Base-by-base conservation (phyloP, 1,284 basidiomycete genomes). In the Anthracocystis setariae region DNA sequence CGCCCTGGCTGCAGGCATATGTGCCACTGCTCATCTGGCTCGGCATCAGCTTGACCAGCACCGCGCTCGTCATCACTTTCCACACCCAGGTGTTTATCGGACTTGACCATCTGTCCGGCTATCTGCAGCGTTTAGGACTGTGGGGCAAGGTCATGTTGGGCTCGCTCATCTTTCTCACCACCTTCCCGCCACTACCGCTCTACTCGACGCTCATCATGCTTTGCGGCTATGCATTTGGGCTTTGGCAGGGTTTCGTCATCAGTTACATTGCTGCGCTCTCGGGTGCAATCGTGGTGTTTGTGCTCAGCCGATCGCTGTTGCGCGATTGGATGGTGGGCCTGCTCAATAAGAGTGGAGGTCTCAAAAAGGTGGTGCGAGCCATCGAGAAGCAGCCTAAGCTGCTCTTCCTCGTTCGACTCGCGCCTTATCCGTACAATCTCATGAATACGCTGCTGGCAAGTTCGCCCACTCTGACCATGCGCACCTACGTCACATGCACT, bases 391-490 rank as follows among this genome's bases (percentile, higher is more conserved):
- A 89, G 51, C 92, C 92, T 1, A 89, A 88, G 78, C 86, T 93
- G 8, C 88, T 93, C 47, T 92, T 93, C 85, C 88, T 93, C 68
- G 90, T 93, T 74, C 90, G 92, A 52, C 86, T 93, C 47, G 92
- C 85, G 5, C 85, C 85, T 5, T 86, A 86, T 69, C 85, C 78
- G 13, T 86, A 86, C 85, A 93, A 93, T 83, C 89, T 93, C 78
- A 91, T 93, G 89, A 93, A 93, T 85, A 91, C 90, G 75, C 87
- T 93, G 42, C 87, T 93, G 33, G 92, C 92, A 3, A 90, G 91
- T n/a, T 89, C 91, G 13, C 89, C 90, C n/a, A 89, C 89, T n/a
- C 87, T 93, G 71, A 90, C 88, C 10, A 85, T 93, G 74, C 86
- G 86, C 67, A 92, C 91, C 10, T 93, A 92, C 84, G 87, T 88